These are phyloP conservation scores for Neoboletus brunneissimus DNA, from an alignment of 768 basidiomycete species.

Conservation along the genomic window DNA sequence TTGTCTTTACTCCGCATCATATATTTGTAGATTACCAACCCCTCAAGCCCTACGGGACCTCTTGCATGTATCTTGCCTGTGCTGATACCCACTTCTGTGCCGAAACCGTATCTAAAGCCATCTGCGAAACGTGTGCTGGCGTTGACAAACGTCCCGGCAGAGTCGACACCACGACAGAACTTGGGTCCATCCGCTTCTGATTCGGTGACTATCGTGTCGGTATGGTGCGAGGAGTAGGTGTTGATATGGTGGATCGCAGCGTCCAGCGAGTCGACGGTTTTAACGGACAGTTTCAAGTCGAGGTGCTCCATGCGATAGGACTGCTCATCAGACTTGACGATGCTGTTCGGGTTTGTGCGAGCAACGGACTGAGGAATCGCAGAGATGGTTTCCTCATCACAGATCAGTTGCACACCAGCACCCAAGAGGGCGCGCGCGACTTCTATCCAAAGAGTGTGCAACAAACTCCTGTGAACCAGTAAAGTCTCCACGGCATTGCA, in stretches of 20 bases:
- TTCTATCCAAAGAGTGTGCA: conserved; percentile 75
- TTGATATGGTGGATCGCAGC: conserved; percentile 89
- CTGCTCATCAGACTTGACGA: conserved; percentile 54
- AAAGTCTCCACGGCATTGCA: conserved; percentile 93
- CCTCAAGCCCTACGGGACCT: conserved; percentile 93
- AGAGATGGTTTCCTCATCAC: conserved; percentile 63
- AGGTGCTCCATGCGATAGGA: conserved; percentile 90
- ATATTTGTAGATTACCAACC: conserved; percentile 95
- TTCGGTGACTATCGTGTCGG: conserved; percentile 90
- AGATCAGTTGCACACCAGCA: conserved; percentile 72
- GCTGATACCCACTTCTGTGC: conserved; percentile 96
- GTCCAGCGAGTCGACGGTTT: conserved; percentile 64
- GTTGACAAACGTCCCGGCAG: conserved; percentile 90
- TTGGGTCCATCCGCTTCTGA: conserved; percentile 55
- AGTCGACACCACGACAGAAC: conserved; percentile 89
- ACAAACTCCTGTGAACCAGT: conserved; percentile 72
- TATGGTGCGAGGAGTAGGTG: conserved; percentile 90
- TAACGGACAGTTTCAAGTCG: conserved; percentile 78
- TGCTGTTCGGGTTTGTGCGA: conserved; percentile 38
- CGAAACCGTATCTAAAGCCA: conserved; percentile 95
- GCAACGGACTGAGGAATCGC: conserved; percentile 46
- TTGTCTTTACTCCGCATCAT: conserved; percentile 74
- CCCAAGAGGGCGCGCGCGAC: conserved; percentile 72
- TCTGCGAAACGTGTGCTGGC: conserved; percentile 96
- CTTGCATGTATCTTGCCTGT: conserved; percentile 96